These are phyloP conservation scores for Claviceps cyperi DNA, from an alignment of 2,329 filamentous ascomycete genomes.

Conservation along the genomic window DNA sequence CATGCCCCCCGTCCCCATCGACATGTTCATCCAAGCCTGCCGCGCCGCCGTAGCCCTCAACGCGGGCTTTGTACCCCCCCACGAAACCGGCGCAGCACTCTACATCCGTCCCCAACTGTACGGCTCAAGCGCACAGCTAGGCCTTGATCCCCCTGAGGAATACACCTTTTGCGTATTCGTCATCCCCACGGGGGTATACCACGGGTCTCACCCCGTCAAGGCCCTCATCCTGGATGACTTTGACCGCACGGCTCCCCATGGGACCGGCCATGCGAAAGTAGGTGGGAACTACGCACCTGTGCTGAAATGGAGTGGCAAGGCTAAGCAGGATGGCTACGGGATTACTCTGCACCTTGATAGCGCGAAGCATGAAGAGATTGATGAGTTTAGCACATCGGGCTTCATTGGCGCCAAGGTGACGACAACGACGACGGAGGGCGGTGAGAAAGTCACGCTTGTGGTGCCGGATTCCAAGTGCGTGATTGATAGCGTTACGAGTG, in stretches of 20 bases:
- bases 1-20: slow-evolving; percentile 64
- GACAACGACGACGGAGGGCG: slow-evolving; percentile 28
- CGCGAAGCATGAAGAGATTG: slow-evolving; percentile 67
- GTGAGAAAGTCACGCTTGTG: slow-evolving; percentile 47
- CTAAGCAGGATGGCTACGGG: slow-evolving; percentile 65
- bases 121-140: slow-evolving; percentile 75
- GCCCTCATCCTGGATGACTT: slow-evolving; percentile 84
- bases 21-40: slow-evolving; percentile 62
- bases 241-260: slow-evolving; percentile 82
- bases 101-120: slow-evolving; percentile 85
- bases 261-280: slow-evolving; percentile 82
- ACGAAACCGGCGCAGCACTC: slow-evolving; percentile 78
- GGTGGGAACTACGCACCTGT: slow-evolving; percentile 95
- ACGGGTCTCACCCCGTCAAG: slow-evolving; percentile 76
- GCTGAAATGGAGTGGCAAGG: slow-evolving; percentile 71
- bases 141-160: slow-evolving; percentile 74
- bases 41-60: slow-evolving; percentile 75
- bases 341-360: slow-evolving; percentile 92
- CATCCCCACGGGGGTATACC: slow-evolving; percentile 85
- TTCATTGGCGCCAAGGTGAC: slow-evolving; percentile 63
- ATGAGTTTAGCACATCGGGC: slow-evolving; percentile 90
- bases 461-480: slow-evolving; percentile 81
- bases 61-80: slow-evolving; percentile 80
- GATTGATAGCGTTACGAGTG: slow-evolving; percentile 74
- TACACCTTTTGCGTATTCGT: slow-evolving; percentile 88